Evolutionary conservation across 352 stramenopile genomes (phyloP), one percentile per base, ranked within the genome.

Genomic region (Pythium volutum): DNA sequence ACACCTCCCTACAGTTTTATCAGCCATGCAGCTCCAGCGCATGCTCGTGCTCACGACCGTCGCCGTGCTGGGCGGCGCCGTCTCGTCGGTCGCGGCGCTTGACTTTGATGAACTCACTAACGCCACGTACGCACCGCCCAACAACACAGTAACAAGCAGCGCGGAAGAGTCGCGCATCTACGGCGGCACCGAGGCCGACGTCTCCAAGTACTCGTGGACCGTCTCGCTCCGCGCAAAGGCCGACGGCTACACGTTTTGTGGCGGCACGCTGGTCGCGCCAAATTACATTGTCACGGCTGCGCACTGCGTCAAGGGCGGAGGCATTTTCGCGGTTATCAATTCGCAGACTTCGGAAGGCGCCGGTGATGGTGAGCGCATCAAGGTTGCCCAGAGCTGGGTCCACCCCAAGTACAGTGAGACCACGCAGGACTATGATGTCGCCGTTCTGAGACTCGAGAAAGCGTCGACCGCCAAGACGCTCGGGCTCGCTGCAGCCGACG

Each of bases 211-310:
- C 59, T 75, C 76, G 58, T 89, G 71, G 66, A 81, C 84, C 43
- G 75, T 83, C 48, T 82, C 74, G 59, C 58, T 89, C 26, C 79
- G 79, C 49, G 69, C 76, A 65, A 68, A 70, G 25, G 57, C 63
- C 10, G 70, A 66, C 9, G 55, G 60, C 38, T 83, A 55, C 48
- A 83, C 75, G 14, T 91, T 81, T 69, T 92, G 83, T 52, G 83
- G 81, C n/a, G 83, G 77, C 16, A 67, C 77, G 27, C 76, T 92
- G 1, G 75, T 92, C 48, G 67, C 80, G 9, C 63, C 74, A 43
- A 68, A 79, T 63, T 89, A 89, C 49, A 74, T 92, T 10, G 60
- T 89, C 36, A 92, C 80, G 36, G 83, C 83, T n/a, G 83, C 69
- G 10, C 83, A 92, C 58, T 92, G 83, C 65, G 76, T 87, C 43